Evolutionary conservation across 2,329 filamentous ascomycete genomes (phyloP).

Genomic region (Xylaria sp.): DNA sequence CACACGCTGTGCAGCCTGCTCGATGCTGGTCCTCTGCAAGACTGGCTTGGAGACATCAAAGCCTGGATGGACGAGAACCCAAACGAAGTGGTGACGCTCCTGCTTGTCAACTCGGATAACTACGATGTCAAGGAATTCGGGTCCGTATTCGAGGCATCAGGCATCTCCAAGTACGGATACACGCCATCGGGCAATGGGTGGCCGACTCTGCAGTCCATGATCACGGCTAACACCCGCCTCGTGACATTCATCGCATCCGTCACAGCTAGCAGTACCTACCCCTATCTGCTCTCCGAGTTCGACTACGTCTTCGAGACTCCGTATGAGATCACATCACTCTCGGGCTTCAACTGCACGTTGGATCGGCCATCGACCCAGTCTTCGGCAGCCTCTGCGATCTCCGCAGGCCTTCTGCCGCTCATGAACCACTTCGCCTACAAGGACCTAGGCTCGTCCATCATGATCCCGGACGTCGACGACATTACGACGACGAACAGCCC

Average conservation of each 20-base stretch:
- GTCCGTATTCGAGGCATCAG: conserved; percentile 64
- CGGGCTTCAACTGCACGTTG: conserved; percentile 78
- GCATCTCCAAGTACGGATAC: conserved; percentile 69
- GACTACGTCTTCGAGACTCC: conserved; percentile 77
- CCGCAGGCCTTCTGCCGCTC: conserved; percentile 72
- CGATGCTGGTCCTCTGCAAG: conserved; percentile 73
- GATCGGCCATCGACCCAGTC: conserved; percentile 69
- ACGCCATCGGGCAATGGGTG: conserved; percentile 62
- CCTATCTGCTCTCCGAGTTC: conserved; percentile 74
- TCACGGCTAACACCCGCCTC: conserved; percentile 70
- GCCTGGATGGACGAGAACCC: conserved; percentile 76
- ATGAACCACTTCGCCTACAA: conserved; percentile 85
- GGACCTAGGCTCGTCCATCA: conserved; percentile 63
- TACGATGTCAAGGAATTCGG: conserved; percentile 67
- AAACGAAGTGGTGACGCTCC: conserved; percentile 79
- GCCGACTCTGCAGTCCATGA: conserved; percentile 77
- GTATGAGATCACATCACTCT: conserved; percentile 70
- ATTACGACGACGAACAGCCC: conserved; percentile 74
- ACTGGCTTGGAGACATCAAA: conserved; percentile 73
- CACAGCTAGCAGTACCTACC: conserved; percentile 58
- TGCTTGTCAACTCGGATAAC: conserved; percentile 72
- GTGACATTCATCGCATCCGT: conserved; percentile 75
- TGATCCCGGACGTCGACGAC: conserved; percentile 69
- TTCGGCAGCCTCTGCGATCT: conserved; percentile 63
- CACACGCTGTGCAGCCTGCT: conserved; percentile 75